Evolutionary conservation across 805 yeast species (phyloP), one percentile per base, ranked within the genome.

Genomic region (Candida nemodendra): DNA sequence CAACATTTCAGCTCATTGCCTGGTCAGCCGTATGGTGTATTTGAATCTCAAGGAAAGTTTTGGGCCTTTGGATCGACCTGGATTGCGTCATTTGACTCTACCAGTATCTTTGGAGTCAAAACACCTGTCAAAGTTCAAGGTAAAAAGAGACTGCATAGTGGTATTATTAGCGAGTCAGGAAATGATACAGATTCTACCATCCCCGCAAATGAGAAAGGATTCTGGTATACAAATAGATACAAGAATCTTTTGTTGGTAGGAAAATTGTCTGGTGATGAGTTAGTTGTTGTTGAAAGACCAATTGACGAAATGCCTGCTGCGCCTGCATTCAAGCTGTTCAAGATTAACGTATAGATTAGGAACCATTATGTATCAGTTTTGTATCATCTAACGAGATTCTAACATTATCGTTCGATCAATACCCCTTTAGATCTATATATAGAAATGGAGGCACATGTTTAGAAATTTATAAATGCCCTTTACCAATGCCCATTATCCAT

Each of bases 51-150:
- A 1, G 53, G 48, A 15, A 69, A 76, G 39, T 65, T 84, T 12
- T 91, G 96, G 96, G 62, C 88, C n/a, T 89, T 86, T 76, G 95
- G 96, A 2, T 71, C 84, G 15, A 76, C 76, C 35, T 91, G 96
- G 95, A 48, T 90, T 12, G 75, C 83, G 4, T 84, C 75, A 57
- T 72, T 91, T 34, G 91, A 91, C 59, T 62, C 85, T 47, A 59
- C 71, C 7, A 56, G 69, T 36, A 76, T 82, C 52, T 59, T 80
- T 35, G 57, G 37, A 25, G 5, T 36, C 18, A 28, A 40, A 68
- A 66, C 15, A 57, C 61, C 44, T 49, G 27, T 62, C 18, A 65
- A 27, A 51, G 50, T 21, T 34, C 54, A 37, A 40, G 50, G 41
- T 51, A 58, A 47, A 51, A 61, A 50, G 48, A 51, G 66, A 56